Conservation (phyloP, 73 alveolate species). For the Tetrahymena borealis region DNA sequence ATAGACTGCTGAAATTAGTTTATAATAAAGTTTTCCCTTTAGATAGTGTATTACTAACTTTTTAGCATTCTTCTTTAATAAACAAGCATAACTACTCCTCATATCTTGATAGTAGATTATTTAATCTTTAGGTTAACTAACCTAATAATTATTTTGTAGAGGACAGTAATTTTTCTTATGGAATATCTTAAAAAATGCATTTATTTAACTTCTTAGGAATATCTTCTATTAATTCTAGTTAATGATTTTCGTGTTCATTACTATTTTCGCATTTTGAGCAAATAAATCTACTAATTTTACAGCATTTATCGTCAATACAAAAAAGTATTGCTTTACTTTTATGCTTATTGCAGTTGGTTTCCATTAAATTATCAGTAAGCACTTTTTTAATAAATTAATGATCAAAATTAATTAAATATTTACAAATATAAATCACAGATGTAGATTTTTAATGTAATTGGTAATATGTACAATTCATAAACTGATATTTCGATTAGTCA, state of each 20-base stretch:
- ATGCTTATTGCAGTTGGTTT: background rate
- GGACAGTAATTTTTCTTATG: background rate
- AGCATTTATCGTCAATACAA: background rate
- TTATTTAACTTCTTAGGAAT: background rate
- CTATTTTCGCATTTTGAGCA: background rate
- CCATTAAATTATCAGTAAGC: too few relatives aligned
- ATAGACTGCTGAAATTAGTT: background rate
- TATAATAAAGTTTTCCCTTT: background rate
- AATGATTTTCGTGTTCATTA: background rate
- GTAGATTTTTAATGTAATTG: too few relatives aligned
- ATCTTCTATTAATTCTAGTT: background rate
- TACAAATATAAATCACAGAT: too few relatives aligned
- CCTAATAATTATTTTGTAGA: background rate
- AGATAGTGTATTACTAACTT: background rate
- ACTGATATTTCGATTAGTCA: too few relatives aligned
- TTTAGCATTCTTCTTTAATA: background rate
- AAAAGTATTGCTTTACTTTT: background rate
- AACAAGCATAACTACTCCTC: background rate
- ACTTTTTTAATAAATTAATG: too few relatives aligned
- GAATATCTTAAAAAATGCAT: background rate
- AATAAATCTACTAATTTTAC: background rate
- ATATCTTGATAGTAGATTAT: background rate
- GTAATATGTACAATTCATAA: too few relatives aligned
- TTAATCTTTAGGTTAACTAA: background rate
- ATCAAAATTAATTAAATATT: too few relatives aligned